Conservation (phyloP, 2,329 filamentous ascomycete genomes). For the Cordyceps fumosorosea region DNA sequence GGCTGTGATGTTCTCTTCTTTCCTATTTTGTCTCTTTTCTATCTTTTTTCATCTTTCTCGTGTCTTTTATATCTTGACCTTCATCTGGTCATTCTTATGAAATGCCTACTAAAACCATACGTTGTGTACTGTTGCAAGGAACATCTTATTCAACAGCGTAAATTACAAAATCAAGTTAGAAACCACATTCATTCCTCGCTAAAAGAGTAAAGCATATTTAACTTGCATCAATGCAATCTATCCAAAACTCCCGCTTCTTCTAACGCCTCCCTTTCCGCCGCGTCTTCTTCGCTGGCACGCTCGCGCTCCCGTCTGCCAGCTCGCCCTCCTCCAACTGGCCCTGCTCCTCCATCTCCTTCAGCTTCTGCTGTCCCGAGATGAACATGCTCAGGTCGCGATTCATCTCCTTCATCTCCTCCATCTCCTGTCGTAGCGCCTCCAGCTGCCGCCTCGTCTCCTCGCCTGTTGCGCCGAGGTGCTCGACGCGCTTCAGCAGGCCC, state of each 20-base stretch:
- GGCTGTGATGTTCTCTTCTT: no score
- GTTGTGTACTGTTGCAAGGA: no score
- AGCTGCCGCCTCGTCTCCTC: slow-evolving; percentile 51
- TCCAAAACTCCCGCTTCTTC: slow-evolving; percentile 12
- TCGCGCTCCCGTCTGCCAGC: slow-evolving; percentile 65
- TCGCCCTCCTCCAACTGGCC: slow-evolving; percentile 60
- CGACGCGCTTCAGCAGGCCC: slow-evolving; percentile 75
- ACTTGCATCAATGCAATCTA: not conserved
- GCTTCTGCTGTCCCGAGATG: slow-evolving; percentile 74
- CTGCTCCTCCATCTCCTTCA: slow-evolving; percentile 62
- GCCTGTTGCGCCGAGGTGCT: slow-evolving; percentile 61
- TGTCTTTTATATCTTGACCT: no score
- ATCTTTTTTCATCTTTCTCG: no score
- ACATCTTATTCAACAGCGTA: no score
- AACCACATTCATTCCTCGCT: no score
- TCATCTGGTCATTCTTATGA: no score
- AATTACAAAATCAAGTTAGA: no score
- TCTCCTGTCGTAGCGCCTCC: slow-evolving; percentile 52
- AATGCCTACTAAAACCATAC: no score
- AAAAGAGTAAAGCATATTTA: not conserved
- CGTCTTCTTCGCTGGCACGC: slow-evolving; percentile 53
- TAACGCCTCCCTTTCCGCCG: slow-evolving; percentile 45
- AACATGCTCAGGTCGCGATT: slow-evolving; percentile 85
- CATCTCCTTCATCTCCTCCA: slow-evolving; percentile 72
- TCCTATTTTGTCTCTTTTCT: no score